Base-by-base conservation (phyloP, 306 rosid species). In the Ceratonia siliqua region DNA sequence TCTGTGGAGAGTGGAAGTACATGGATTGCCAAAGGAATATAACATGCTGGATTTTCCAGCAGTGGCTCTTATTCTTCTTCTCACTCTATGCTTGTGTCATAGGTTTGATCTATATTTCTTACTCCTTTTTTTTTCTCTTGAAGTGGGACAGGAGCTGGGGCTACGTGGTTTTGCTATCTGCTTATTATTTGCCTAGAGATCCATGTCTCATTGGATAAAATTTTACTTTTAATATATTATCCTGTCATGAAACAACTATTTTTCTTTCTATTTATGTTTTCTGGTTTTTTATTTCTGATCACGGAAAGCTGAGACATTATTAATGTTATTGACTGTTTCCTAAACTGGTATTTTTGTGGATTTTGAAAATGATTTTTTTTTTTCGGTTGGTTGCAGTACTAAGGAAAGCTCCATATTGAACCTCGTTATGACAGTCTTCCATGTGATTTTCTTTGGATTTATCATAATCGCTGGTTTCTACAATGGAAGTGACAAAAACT, bases 31-130 rank as follows among this genome's bases (percentile, higher is more conserved):
- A 17, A 70, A 89, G 70, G 86, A 85, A 48, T 90, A 88, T 65
- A 78, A 88, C 74, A 80, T 84, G 91, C 72, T 94, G 88, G 98
- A 94, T 86, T 91, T 94, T 66, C 90, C 94, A 18, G 98, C 98
- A 50, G 97, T 94, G 46, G 98, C 88, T 77, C 83, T 94, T 70
- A 82, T 94, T 70, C 87, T 94, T 33, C 77, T 94, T 63, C 96
- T 94, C 84, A 94, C 98, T 81, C 90, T 94, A 39, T 85, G 85
- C 57, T 90, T 94, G 61, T 94, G 94, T 78, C 91, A 89, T 56
- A 94, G 98, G 98, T 94, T 76, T 49, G 73, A 7, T 74, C 30
- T 32, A 24, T 32, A 24, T 79, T 70, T 49, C 64, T 8, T 62
- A n/a, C 17, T 48, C 41, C 41, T 46, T 62, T 25, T 9, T 7